phyloP scores from a whole-genome alignment of 1,139 yeast genomes.

The Diutina neorugosa region DNA sequence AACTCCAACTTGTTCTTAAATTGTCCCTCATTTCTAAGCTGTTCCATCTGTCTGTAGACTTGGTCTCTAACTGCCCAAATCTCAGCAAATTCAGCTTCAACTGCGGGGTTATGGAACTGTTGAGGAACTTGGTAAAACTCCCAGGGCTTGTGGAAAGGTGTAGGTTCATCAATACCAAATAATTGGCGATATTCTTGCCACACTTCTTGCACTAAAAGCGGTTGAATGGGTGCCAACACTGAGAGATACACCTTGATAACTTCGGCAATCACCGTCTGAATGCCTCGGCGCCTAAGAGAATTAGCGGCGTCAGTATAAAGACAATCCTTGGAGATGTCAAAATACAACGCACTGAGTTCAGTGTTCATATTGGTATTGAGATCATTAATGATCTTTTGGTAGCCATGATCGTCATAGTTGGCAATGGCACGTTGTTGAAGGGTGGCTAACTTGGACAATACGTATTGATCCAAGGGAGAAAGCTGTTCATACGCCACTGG shows the following conservation, averaged over 20 bases:
- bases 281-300: constrained; percentile 45
- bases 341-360: constrained; percentile 70
- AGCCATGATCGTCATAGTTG: constrained; percentile 48
- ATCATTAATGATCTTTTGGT: constrained; percentile 51
- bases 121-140: constrained; percentile 18
- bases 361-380: constrained; percentile 64
- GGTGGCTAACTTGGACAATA: constrained; percentile 42
- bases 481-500: constrained; percentile 24
- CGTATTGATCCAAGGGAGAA: constrained; percentile 50
- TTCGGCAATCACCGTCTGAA: constrained; percentile 60
- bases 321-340: constrained; percentile 77
- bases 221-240: constrained; percentile 69
- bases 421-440: constrained; percentile 31
- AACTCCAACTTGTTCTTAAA: constrained; percentile 61
- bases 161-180: constrained; percentile 17
- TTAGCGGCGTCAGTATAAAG: constrained; percentile 54
- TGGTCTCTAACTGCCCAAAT: constrained; percentile 37
- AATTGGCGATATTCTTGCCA: constrained; percentile 43
- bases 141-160: constrained; percentile 39
- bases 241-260: constrained; percentile 52
- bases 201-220: constrained; percentile 76
- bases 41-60: constrained; percentile 31
- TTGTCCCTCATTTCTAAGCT: constrained; percentile 17
- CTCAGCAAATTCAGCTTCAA: constrained; percentile 28
- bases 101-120: constrained; percentile 12